Percentiles rank a stretch among this genome's conserved stretches.
Conservation (phyloP, 768 basidiomycete genomes). For the Collybia mongolica region DNA sequence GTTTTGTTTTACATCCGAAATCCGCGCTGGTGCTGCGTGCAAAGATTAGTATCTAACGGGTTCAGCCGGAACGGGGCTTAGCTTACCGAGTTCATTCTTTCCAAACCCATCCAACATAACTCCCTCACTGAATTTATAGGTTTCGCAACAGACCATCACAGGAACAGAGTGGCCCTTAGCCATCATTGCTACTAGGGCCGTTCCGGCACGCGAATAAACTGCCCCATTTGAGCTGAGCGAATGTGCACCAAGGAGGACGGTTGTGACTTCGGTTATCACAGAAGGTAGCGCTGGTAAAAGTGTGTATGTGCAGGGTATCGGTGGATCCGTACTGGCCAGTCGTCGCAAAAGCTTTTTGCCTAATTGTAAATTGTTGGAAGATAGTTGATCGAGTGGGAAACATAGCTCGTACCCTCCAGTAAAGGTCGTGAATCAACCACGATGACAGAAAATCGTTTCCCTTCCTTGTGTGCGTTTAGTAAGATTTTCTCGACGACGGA, state of each 20-base stretch:
- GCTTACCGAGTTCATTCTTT: slow-evolving; percentile 90
- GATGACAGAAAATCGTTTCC: slow-evolving; percentile 84
- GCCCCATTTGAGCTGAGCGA: slow-evolving; percentile 94
- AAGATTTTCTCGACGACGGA: slow-evolving; percentile 93
- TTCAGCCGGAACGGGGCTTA: background rate
- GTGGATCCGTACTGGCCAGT: slow-evolving; percentile 53
- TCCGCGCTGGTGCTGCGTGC: slow-evolving; percentile 39
- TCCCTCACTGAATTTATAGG: slow-evolving; percentile 95
- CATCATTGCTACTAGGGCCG: slow-evolving; percentile 96
- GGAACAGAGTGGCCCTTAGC: slow-evolving; percentile 87
- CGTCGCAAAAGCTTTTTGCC: slow-evolving; percentile 77
- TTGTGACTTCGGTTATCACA: slow-evolving; percentile 77
- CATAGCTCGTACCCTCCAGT: slow-evolving; percentile 64
- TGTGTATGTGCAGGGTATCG: slow-evolving; percentile 87
- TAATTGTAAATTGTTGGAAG: slow-evolving; percentile 24
- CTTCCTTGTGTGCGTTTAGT: slow-evolving; percentile 69
- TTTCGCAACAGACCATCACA: slow-evolving; percentile 96
- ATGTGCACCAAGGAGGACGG: slow-evolving; percentile 89
- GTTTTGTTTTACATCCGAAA: slow-evolving; percentile 26
- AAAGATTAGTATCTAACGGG: too few relatives aligned
- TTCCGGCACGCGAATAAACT: slow-evolving; percentile 92
- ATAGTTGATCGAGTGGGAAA: background rate
- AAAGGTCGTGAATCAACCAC: slow-evolving; percentile 95
- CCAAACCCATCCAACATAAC: slow-evolving; percentile 93
- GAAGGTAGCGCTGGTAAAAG: slow-evolving; percentile 85